phyloP scores from a whole-genome alignment of 1,284 basidiomycete genomes.

The Puccinia horiana region DNA sequence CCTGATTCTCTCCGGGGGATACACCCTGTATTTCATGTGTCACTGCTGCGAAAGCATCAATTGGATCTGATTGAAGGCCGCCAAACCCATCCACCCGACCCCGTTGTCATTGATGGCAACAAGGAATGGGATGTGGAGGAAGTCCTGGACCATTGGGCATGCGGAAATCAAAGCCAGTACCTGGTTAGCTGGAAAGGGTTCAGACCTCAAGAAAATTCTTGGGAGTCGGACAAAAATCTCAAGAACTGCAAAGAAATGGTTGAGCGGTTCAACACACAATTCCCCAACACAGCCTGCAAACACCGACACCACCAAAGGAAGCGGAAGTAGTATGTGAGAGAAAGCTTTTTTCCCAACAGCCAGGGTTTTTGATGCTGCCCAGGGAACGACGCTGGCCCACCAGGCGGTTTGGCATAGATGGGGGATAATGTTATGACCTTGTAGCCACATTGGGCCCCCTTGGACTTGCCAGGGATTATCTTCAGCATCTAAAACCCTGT shows the following conservation, averaged over 20 bases:
- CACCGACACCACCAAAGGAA: background rate
- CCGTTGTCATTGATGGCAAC: background rate
- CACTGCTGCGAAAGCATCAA: background rate
- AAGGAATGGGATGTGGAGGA: background rate
- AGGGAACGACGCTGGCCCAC: too few relatives aligned
- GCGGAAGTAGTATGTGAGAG: background rate
- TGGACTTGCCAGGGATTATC: too few relatives aligned
- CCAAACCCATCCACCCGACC: background rate
- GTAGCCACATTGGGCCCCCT: too few relatives aligned
- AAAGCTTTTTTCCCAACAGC: constrained; percentile 4
- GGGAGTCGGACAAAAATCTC: background rate
- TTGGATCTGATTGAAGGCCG: background rate
- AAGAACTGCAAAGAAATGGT: constrained; percentile 9
- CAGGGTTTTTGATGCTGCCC: too few relatives aligned
- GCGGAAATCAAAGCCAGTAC: background rate
- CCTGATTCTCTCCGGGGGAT: background rate
- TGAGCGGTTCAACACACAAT: background rate
- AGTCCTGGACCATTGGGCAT: background rate
- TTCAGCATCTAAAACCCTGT: too few relatives aligned
- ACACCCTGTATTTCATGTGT: constrained; percentile 16
- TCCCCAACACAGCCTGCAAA: background rate
- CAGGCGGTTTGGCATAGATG: too few relatives aligned
- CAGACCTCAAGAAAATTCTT: background rate
- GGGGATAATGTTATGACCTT: too few relatives aligned
- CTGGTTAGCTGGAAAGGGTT: background rate